Conservation (phyloP, 306 rosid genomes). For the Echinosophora koreensis region DNA sequence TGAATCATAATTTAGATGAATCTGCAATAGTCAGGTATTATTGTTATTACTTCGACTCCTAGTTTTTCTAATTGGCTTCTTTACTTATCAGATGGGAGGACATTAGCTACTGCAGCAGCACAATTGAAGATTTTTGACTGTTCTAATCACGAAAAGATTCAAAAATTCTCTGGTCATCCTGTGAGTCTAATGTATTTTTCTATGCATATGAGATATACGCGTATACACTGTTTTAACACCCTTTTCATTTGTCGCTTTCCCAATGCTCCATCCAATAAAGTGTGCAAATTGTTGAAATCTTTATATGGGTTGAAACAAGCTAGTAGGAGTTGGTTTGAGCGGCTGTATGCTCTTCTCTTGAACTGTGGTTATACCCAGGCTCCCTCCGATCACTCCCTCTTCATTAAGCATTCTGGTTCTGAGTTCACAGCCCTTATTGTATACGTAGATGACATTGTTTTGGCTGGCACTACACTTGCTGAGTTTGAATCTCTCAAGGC, state of each 20-base stretch:
- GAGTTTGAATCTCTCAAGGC: too few species aligned
- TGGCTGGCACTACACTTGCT: too few species aligned
- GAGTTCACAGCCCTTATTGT: too few species aligned
- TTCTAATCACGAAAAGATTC: conserved; percentile 75
- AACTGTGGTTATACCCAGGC: too few species aligned
- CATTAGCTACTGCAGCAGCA: conserved; percentile 88
- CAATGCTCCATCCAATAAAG: too few species aligned
- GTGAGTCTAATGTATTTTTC: conserved; percentile 68
- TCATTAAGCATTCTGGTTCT: too few species aligned
- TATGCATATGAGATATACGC: not conserved
- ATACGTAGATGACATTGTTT: too few species aligned
- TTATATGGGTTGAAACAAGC: too few species aligned
- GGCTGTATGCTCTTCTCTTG: too few species aligned
- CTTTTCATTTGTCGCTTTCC: conserved; percentile 7
- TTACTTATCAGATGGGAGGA: conserved; percentile 76
- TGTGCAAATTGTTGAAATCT: too few species aligned
- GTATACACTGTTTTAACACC: not conserved
- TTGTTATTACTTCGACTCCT: conserved; percentile 37
- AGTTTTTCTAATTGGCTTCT: conserved; percentile 41
- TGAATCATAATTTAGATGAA: conserved; percentile 38
- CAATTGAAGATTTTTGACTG: conserved; percentile 78
- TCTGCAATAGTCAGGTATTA: conserved; percentile 31
- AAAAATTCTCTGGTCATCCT: conserved; percentile 95
- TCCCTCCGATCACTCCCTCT: too few species aligned
- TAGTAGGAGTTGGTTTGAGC: too few species aligned